A percentile compares a stretch with the other conserved stretches of the same genome.
Conservation (phyloP, 1,284 basidiomycete genomes). For the Pseudozyma sp. region DNA sequence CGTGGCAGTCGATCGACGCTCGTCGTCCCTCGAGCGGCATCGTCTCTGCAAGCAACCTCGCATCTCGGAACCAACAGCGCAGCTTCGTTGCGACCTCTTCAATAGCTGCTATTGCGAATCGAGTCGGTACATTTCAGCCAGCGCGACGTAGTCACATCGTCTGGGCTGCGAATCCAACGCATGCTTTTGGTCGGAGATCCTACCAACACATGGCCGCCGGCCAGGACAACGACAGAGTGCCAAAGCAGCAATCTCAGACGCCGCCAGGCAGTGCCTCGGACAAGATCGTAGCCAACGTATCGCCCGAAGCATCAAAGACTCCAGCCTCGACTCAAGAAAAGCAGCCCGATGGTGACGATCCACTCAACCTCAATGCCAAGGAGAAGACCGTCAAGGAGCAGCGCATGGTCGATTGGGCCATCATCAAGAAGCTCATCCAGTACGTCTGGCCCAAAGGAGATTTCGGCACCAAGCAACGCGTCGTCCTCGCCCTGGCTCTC, state of each 20-base stretch:
- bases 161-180: neutral
- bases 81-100: slow-evolving; percentile 10
- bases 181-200: slow-evolving; percentile 1
- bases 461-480: slow-evolving; percentile 74
- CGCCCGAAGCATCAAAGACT: neutral
- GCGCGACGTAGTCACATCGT: neutral
- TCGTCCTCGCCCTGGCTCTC: slow-evolving; percentile 83
- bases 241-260: slow-evolving; percentile 2
- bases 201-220: slow-evolving; percentile 36
- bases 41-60: slow-evolving; percentile 10
- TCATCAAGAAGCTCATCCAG: slow-evolving; percentile 72
- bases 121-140: neutral
- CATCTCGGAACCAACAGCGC: slow-evolving; percentile 12
- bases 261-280: slow-evolving; percentile 15
- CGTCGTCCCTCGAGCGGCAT: slow-evolving; percentile 16
- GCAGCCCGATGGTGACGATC: slow-evolving; percentile 54
- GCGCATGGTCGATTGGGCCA: slow-evolving; percentile 71
- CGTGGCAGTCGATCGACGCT: slow-evolving; percentile 23
- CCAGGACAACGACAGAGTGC: neutral
- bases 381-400: slow-evolving; percentile 54
- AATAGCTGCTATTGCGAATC: slow-evolving; percentile 4
- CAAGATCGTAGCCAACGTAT: slow-evolving; percentile 20
- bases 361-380: slow-evolving; percentile 51
- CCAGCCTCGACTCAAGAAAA: slow-evolving; percentile 13
- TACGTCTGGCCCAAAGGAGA: slow-evolving; percentile 75